Percentiles rank a stretch among this genome's conserved stretches.
Conservation (phyloP, 441 rosid genomes). For the Populus trichocarpa region DNA sequence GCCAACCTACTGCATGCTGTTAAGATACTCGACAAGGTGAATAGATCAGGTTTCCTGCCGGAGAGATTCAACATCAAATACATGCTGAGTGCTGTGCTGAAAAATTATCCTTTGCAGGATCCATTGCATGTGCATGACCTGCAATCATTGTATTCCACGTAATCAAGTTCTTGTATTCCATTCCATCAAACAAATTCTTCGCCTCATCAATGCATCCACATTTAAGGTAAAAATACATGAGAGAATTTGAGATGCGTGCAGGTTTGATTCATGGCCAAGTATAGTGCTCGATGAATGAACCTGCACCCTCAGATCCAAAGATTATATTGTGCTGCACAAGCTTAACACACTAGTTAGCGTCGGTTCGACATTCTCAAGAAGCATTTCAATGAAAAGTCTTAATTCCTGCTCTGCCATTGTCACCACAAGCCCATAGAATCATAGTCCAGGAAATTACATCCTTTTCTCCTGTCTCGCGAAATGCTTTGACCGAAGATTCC, state of each 20-base stretch:
- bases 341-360: constrained; percentile 43
- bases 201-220: constrained; percentile 41
- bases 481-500: constrained; percentile 37
- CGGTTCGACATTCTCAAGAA: constrained; percentile 34
- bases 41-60: constrained; percentile 42
- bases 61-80: constrained; percentile 36
- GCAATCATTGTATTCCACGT: constrained; percentile 59
- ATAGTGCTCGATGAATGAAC: constrained; percentile 42
- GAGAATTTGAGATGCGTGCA: constrained; percentile 31
- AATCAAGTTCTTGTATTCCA: constrained; percentile 35
- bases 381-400: constrained; percentile 43
- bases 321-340: constrained; percentile 35
- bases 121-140: constrained; percentile 49
- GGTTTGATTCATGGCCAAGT: constrained; percentile 34
- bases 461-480: constrained; percentile 33
- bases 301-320: constrained; percentile 35
- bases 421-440: constrained; percentile 42
- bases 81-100: constrained; percentile 37
- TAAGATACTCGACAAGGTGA: constrained; percentile 47
- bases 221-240: constrained; percentile 50
- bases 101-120: constrained; percentile 34
- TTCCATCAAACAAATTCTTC: constrained; percentile 26
- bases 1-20: constrained; percentile 40
- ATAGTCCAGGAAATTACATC: constrained; percentile 58
- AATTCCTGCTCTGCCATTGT: constrained; percentile 36